Evolutionary conservation across 1,139 yeast genomes (phyloP).

Genomic region (Saccharomyces pastorianus): DNA sequence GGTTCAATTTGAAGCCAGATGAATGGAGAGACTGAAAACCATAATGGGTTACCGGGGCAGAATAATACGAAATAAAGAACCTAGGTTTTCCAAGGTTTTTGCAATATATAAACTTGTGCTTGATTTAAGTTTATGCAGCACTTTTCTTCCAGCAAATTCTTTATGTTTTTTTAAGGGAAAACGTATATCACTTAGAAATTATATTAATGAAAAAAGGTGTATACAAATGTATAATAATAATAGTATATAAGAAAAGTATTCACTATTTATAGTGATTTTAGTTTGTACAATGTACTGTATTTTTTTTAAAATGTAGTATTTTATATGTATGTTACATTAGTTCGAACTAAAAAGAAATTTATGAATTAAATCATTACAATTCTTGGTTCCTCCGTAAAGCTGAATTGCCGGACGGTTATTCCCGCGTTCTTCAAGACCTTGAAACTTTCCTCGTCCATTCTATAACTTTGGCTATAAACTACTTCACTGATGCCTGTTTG

Average conservation of each 20-base stretch:
- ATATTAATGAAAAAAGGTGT: background rate
- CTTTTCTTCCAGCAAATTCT: background rate
- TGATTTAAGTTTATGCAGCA: background rate
- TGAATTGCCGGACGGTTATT: constrained; percentile 63
- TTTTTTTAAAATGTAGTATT: background rate
- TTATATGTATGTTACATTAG: background rate
- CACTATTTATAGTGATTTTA: background rate
- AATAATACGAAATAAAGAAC: background rate
- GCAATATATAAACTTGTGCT: background rate
- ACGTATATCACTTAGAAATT: background rate
- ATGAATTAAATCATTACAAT: constrained; percentile 16
- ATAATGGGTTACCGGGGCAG: background rate
- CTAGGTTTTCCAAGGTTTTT: background rate
- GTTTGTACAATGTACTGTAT: background rate
- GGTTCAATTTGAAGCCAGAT: constrained; percentile 72
- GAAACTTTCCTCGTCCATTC: constrained; percentile 76
- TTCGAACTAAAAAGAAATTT: background rate
- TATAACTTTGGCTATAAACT: constrained; percentile 86
- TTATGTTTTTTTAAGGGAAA: background rate
- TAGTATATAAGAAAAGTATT: background rate
- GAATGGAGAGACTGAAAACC: constrained; percentile 9
- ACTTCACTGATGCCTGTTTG: constrained; percentile 89
- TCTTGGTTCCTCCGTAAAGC: constrained; percentile 28
- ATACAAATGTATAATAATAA: background rate
- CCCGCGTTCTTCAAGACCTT: constrained; percentile 68